Evolutionary conservation across 78 protist genomes (phyloP), one percentile per base, ranked within the genome.

Genomic region (Tieghemostelium lacteum): DNA sequence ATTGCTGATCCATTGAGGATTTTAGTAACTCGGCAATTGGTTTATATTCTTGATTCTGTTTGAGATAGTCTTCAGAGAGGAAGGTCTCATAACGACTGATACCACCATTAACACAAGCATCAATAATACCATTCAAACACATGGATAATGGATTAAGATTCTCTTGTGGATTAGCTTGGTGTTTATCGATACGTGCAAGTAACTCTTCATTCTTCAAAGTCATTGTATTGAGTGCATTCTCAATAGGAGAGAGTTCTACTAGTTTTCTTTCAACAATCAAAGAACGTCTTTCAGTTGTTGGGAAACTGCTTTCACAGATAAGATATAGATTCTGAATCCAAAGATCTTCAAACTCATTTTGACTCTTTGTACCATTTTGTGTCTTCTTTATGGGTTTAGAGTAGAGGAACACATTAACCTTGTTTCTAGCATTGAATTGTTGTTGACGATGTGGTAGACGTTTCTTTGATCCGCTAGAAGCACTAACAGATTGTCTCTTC

Each of bases 71-170:
- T 17, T 88, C 73, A 50, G 60, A 37, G 16, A 88, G 49, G 52
- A 88, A 88, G 3, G 34, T 42, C 10, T 75, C 93, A 40, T 69
- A 73, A 55, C 86, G 86, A 64, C 54, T 16, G 19, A 83, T 39
- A n/a, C 96, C 96, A 19, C 96, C 96, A 74, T 88, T 88, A 36
- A 94, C 96, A 33, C 94, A 83, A 55, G 96, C 96, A 73, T 94
- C 96, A 67, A 94, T 88, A 14, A 94, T 71, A 33, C 96, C 96
- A 61, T 94, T 87, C 31, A 94, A 63, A n/a, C 72, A 34, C 96
- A 94, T 94, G 20, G 94, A 69, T 28, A 94, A 60, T 45, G 96
- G 96, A n/a, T 54, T 73, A 34, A 93, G 63, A 20, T 65, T 76
- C 3, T 64, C 71, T 33, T 60, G 69, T 16, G 74, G 77, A 5